Conservation (phyloP, 2,329 filamentous ascomycete genomes). For the Aspergillus niger region DNA sequence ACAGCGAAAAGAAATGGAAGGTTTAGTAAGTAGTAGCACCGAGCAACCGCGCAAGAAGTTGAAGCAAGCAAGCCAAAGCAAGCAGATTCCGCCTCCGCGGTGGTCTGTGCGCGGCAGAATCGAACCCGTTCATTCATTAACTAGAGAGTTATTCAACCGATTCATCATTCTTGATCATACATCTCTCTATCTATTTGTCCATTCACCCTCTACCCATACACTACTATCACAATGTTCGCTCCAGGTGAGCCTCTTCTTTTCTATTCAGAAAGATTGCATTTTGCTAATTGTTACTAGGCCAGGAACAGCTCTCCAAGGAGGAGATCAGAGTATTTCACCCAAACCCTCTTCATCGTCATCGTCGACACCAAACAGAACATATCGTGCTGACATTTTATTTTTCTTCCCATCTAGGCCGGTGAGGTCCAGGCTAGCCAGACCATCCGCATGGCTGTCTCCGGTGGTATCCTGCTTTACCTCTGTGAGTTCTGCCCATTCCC, state of each 20-base stretch:
- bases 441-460: constrained; percentile 56
- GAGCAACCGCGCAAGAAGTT: constrained; percentile 1
- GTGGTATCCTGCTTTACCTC: constrained; percentile 61
- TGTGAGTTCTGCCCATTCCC: constrained; percentile 49
- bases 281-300: constrained; percentile 29
- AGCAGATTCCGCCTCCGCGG: constrained; percentile 22
- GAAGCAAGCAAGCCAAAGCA: neutral
- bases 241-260: constrained; percentile 27
- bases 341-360: neutral
- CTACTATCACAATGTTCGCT: constrained; percentile 35
- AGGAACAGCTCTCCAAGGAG: constrained; percentile 50
- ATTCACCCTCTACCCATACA: constrained; percentile 5
- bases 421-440: constrained; percentile 58
- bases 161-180: constrained; percentile 8
- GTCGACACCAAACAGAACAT: neutral
- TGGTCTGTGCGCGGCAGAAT: constrained; percentile 28
- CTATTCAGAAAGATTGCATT: neutral
- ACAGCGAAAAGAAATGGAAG: neutral
- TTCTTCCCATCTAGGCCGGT: constrained; percentile 39
- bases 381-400: neutral
- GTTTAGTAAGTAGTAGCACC: neutral
- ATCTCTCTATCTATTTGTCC: neutral
- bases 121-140: constrained; percentile 19
- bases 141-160: neutral
- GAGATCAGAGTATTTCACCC: constrained; percentile 44